Evolutionary conservation across 164 flowering plant genomes (phyloP).

Genomic region (Akebia trifoliata): DNA sequence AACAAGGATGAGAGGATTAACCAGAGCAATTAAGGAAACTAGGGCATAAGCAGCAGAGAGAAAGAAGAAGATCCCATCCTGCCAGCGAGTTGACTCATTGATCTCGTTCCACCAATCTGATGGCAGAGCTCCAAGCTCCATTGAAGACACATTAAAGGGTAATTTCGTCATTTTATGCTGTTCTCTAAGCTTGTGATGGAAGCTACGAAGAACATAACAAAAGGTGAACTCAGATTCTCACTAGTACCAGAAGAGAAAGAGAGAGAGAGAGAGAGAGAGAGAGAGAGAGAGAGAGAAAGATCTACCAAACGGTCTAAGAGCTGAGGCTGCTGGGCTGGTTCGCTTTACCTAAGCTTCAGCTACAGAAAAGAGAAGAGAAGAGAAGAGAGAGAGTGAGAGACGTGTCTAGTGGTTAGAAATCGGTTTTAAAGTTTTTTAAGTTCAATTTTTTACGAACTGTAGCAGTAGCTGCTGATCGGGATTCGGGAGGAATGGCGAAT

Average conservation of each 20-base stretch:
- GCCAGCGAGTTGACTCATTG: conserved; percentile 78
- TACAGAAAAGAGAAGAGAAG: too few species aligned
- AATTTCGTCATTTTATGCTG: conserved; percentile 14
- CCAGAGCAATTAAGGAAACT: conserved; percentile 85
- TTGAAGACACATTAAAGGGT: conserved; percentile 10
- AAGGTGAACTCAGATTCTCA: not conserved
- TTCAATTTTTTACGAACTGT: too few species aligned
- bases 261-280: too few species aligned
- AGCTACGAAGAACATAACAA: not conserved
- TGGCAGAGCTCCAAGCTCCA: conserved; percentile 8
- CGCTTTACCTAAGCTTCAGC: too few species aligned
- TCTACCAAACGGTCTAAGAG: too few species aligned
- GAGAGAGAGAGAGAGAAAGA: too few species aligned
- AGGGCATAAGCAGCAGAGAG: conserved; percentile 82
- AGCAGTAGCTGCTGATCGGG: too few species aligned
- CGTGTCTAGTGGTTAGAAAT: too few species aligned
- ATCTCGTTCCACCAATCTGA: conserved; percentile 81
- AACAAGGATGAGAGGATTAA: conserved; percentile 23
- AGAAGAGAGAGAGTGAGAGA: too few species aligned
- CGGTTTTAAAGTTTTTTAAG: too few species aligned
- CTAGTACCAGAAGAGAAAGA: not conserved
- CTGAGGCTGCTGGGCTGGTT: too few species aligned
- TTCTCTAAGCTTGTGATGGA: conserved; percentile 7
- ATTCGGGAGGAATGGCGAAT: too few species aligned
- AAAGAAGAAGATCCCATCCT: conserved; percentile 77